Base-by-base conservation (phyloP, 2,329 filamentous ascomycete genomes). In the Penicillium paneum region DNA sequence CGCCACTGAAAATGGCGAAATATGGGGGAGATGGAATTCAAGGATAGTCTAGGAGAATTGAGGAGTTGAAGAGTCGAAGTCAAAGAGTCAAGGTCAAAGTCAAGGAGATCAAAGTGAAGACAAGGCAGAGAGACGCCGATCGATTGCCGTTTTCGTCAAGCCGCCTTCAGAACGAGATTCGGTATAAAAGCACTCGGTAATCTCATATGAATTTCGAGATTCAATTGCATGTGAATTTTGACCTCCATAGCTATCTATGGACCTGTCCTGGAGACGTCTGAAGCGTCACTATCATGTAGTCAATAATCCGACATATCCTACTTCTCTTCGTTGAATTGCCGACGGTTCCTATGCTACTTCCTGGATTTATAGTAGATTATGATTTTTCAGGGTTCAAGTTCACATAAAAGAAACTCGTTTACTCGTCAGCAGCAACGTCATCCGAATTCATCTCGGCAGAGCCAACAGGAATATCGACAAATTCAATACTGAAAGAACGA, bases 131-230 rank as follows among this genome's bases (percentile, higher is more conserved):
- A 12, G 19, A 7, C 19, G 43, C n/a, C 43, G 50, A 52, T 52
- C 50, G 43, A 52, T 41, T 48, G 28, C 50, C 43, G 43, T 47
- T 48, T 48, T 35, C 50, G 50, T 52, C 12, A 26, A n/a, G 8
- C 19, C 48, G 39, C 31, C 36, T 44, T 31, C n/a, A 28, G 38
- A 32, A 19, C 10, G 36, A 8, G n/a, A 10, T 35, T 17, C 15
- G 29, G 8, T 24, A 17, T 43, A 31, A 43, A 44, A 29, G n/a
- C 10, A 41, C 24, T 41, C n/a, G 15, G 13, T 21, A 21, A 8
- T 5, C n/a, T 26, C 12, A n/a, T n/a, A 26, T 15, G 10, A n/a
- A 10, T 6, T 41, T 15, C 21, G 15, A n/a, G 8, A n/a, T 26
- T 11, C n/a, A 29, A 29, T 41, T 26, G 10, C 15, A n/a, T 7